Conservation (phyloP, 1,139 yeast species). For the Meyerozyma sp. region DNA sequence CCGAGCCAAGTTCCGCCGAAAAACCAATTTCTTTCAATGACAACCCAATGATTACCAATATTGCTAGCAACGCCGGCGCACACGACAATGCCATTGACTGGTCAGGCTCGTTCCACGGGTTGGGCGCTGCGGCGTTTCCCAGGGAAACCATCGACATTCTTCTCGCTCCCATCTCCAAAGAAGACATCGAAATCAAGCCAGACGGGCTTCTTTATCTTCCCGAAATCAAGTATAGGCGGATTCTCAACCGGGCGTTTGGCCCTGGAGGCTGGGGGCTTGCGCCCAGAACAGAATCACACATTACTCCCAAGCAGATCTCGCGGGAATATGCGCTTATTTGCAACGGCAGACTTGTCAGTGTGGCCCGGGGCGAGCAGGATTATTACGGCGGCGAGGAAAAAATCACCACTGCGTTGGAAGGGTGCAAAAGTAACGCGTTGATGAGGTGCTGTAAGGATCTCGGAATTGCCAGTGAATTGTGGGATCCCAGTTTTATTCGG, state of each 20-base stretch:
- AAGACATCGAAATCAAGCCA: constrained; percentile 89
- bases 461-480: constrained; percentile 92
- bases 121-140: constrained; percentile 73
- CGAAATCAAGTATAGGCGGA: constrained; percentile 89
- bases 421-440: constrained; percentile 92
- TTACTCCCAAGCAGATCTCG: constrained; percentile 60
- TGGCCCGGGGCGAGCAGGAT: constrained; percentile 95
- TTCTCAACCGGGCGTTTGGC: constrained; percentile 85
- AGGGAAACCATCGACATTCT: constrained; percentile 54
- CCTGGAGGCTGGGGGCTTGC: constrained; percentile 99
- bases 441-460: constrained; percentile 98
- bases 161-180: constrained; percentile 52
- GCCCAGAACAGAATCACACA: constrained; percentile 80
- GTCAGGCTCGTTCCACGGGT: constrained; percentile 77
- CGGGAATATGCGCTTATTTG: constrained; percentile 88
- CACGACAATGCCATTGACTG: constrained; percentile 41
- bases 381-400: constrained; percentile 79
- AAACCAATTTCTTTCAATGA: constrained; percentile 16
- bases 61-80: background rate
- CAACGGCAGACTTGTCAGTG: constrained; percentile 82
- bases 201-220: constrained; percentile 91
- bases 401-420: constrained; percentile 93
- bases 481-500: constrained; percentile 93
- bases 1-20: background rate
- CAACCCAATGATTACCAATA: constrained; percentile 10